Evolutionary conservation across 1,284 basidiomycete genomes (phyloP).

Genomic region (Cronartium quercuum): DNA sequence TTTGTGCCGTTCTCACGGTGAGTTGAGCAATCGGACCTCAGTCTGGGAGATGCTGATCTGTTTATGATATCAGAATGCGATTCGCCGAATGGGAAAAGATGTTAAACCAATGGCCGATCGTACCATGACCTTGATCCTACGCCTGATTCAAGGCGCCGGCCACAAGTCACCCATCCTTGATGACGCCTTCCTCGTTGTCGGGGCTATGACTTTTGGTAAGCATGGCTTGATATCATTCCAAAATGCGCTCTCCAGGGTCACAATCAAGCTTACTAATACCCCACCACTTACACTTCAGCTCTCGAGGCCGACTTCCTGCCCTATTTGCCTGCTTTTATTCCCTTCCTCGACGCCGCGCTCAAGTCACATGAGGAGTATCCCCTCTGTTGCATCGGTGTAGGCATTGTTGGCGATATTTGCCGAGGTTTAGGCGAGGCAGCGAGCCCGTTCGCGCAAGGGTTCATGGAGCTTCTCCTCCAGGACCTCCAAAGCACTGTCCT

Average conservation of each 20-base stretch:
- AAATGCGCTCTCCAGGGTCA: no score
- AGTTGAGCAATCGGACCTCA: conserved; percentile 45
- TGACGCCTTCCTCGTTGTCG: conserved; percentile 91
- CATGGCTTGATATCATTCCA: conserved; percentile 25
- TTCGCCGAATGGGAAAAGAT: conserved; percentile 73
- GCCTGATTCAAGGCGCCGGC: conserved; percentile 74
- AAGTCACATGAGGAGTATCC: conserved; percentile 91
- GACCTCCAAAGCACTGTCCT: conserved; percentile 86
- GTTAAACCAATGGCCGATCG: conserved; percentile 85
- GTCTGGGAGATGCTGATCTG: not conserved
- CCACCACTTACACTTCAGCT: conserved; percentile 52
- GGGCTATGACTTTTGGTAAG: conserved; percentile 70
- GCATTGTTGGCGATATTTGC: conserved; percentile 90
- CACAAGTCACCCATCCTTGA: conserved; percentile 95
- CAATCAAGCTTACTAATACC: not conserved
- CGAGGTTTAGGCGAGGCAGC: conserved; percentile 81
- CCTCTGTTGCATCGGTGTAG: conserved; percentile 89
- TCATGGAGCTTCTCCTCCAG: conserved; percentile 86
- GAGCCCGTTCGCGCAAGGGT: conserved; percentile 71
- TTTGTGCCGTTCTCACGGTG: conserved; percentile 82
- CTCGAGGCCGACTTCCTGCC: conserved; percentile 78
- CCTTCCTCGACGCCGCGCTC: conserved; percentile 81
- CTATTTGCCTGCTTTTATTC: conserved; percentile 84
- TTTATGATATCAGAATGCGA: conserved; percentile 59
- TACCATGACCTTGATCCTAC: conserved; percentile 86